A percentile compares a stretch with the other conserved stretches of the same genome.
Evolutionary conservation across 257 asterid species (phyloP).

Genomic region (Salvia miltiorrhiza): DNA sequence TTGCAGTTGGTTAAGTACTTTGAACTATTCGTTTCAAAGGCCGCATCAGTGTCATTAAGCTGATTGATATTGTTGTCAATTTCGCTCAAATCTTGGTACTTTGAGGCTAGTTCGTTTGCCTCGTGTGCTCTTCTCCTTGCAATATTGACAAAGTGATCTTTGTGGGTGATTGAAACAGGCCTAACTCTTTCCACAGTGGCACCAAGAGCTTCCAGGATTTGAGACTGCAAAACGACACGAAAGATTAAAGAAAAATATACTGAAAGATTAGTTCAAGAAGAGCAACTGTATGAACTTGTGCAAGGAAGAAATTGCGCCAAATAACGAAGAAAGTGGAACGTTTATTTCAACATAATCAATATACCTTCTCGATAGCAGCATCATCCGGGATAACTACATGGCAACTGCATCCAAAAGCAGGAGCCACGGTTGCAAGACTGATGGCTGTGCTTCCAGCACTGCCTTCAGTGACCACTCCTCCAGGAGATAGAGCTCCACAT

Average conservation of each 20-base stretch:
- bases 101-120: constrained; percentile 57
- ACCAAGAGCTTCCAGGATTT: constrained; percentile 90
- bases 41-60: constrained; percentile 23
- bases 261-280: not conserved
- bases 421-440: constrained; percentile 94
- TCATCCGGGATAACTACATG: constrained; percentile 97
- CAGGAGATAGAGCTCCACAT: constrained; percentile 71
- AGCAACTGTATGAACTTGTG: not conserved
- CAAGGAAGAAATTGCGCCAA: not conserved
- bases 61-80: constrained; percentile 23
- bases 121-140: constrained; percentile 89
- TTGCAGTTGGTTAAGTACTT: constrained; percentile 32
- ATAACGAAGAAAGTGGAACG: not conserved
- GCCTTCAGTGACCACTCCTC: constrained; percentile 93
- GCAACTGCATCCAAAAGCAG: constrained; percentile 93
- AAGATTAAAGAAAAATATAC: not conserved
- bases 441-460: constrained; percentile 99
- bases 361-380: constrained; percentile 93
- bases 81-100: constrained; percentile 24
- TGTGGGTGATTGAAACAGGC: constrained; percentile 93
- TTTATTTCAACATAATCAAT: not conserved
- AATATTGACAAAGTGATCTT: constrained; percentile 86
- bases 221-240: constrained; percentile 55
- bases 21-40: constrained; percentile 29
- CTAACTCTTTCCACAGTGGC: constrained; percentile 96